These are phyloP conservation scores for Rhexocercosporidium sp. DNA, from an alignment of 2,329 filamentous ascomycete genomes.

Conservation along the genomic window DNA sequence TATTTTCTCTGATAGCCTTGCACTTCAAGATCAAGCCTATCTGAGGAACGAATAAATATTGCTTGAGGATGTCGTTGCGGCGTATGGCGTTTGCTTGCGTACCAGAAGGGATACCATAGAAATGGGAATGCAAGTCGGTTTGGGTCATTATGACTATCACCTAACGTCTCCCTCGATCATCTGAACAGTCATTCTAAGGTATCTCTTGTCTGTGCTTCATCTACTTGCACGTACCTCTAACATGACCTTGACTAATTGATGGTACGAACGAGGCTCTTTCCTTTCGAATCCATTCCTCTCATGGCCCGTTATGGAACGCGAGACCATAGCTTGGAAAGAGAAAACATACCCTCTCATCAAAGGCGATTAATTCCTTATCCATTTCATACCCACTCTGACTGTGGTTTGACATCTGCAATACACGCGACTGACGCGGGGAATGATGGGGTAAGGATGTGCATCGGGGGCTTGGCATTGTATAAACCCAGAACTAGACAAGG, in stretches of 20 bases:
- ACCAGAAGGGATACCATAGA: slow-evolving; percentile 41
- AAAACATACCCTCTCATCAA: too few species aligned
- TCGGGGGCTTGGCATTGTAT: slow-evolving; percentile 15
- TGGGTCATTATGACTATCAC: neutral
- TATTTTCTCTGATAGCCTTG: slow-evolving; percentile 93
- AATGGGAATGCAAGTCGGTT: slow-evolving; percentile 13
- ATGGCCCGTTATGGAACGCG: too few species aligned
- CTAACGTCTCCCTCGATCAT: neutral
- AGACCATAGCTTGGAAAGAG: too few species aligned
- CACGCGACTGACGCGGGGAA: slow-evolving; percentile 19
- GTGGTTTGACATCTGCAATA: neutral
- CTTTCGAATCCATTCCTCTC: too few species aligned
- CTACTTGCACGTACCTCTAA: neutral
- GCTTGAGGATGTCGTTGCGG: slow-evolving; percentile 21
- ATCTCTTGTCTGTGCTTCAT: neutral
- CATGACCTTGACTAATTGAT: too few species aligned
- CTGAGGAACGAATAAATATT: slow-evolving; percentile 44
- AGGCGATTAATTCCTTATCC: too few species aligned
- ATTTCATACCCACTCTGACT: neutral
- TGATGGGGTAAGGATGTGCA: slow-evolving; percentile 5
- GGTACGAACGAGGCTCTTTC: too few species aligned
- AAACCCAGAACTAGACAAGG: slow-evolving; percentile 12
- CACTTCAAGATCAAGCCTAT: slow-evolving; percentile 97
- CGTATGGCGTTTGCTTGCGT: slow-evolving; percentile 38
- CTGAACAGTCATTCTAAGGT: neutral